These are phyloP conservation scores for Eimeria sp. DNA, from an alignment of 169 alveolate species.

Conservation along the genomic window DNA sequence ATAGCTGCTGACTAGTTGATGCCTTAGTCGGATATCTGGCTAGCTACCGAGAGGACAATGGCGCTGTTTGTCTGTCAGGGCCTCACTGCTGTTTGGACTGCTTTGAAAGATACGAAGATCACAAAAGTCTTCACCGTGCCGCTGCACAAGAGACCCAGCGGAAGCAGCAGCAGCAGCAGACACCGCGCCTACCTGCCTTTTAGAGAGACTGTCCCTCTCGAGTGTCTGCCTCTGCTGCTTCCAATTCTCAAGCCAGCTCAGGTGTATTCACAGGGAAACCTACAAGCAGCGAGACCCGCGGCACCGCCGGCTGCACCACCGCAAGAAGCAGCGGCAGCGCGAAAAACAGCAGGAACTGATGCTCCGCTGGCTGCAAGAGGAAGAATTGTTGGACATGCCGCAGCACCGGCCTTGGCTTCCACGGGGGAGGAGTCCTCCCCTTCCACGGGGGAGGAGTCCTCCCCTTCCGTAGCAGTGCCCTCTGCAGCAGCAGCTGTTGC, in stretches of 20 bases:
- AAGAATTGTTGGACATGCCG: not conserved
- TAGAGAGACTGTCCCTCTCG: conserved; percentile 49
- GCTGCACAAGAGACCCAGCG: conserved; percentile 41
- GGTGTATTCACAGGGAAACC: not conserved
- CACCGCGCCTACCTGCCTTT: conserved; percentile 37
- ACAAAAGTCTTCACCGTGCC: conserved; percentile 48
- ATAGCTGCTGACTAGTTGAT: not conserved
- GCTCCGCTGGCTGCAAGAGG: not conserved
- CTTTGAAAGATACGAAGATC: conserved; percentile 45
- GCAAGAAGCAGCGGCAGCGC: not conserved
- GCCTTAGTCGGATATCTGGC: too few relatives aligned
- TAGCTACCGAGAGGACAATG: not conserved
- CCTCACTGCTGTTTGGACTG: conserved; percentile 80
- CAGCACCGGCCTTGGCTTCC: not conserved
- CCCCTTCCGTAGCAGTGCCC: not conserved
- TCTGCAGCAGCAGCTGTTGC: conserved; percentile 30
- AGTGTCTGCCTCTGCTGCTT: conserved; percentile 35
- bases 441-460: too few relatives aligned
- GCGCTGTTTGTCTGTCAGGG: conserved; percentile 30
- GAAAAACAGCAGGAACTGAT: not conserved
- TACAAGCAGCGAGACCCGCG: not conserved
- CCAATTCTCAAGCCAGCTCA: conserved; percentile 36
- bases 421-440: not conserved
- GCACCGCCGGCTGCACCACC: not conserved
- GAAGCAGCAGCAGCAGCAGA: conserved; percentile 65